Conservation (phyloP, 2,329 filamentous ascomycete genomes). For the Dissoconium aciculare region DNA sequence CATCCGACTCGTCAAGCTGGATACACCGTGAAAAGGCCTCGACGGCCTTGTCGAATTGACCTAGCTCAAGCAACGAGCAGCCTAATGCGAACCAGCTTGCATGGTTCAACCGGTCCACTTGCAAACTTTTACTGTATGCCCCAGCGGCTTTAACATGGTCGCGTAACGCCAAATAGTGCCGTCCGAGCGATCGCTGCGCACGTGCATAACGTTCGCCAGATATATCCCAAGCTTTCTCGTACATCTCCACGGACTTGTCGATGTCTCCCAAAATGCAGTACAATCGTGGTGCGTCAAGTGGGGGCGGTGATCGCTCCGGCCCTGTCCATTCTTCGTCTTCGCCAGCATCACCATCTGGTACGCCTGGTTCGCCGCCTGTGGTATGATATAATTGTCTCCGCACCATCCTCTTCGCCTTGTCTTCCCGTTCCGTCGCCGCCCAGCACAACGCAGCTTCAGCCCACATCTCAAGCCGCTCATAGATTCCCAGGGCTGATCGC, state of each 20-base stretch:
- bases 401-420: conserved; percentile 63
- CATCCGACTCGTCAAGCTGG: conserved; percentile 72
- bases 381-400: conserved; percentile 65
- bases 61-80: conserved; percentile 68
- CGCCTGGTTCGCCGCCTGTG: conserved; percentile 30
- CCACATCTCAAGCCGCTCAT: conserved; percentile 85
- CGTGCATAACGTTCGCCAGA: conserved; percentile 68
- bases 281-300: conserved; percentile 68
- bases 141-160: conserved; percentile 55
- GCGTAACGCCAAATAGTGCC: conserved; percentile 54
- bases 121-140: conserved; percentile 63
- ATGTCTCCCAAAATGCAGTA: conserved; percentile 92
- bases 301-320: conserved; percentile 52
- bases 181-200: conserved; percentile 74
- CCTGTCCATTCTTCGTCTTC: conserved; percentile 45
- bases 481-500: conserved; percentile 84
- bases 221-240: conserved; percentile 75
- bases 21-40: conserved; percentile 75
- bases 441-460: conserved; percentile 86
- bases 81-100: conserved; percentile 82
- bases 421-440: conserved; percentile 63
- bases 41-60: conserved; percentile 61
- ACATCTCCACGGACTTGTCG: conserved; percentile 58
- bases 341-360: conserved; percentile 22
- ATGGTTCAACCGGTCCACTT: conserved; percentile 65